Conservation (phyloP, 495 filamentous ascomycete genomes). For the Aspergillus panamensis region DNA sequence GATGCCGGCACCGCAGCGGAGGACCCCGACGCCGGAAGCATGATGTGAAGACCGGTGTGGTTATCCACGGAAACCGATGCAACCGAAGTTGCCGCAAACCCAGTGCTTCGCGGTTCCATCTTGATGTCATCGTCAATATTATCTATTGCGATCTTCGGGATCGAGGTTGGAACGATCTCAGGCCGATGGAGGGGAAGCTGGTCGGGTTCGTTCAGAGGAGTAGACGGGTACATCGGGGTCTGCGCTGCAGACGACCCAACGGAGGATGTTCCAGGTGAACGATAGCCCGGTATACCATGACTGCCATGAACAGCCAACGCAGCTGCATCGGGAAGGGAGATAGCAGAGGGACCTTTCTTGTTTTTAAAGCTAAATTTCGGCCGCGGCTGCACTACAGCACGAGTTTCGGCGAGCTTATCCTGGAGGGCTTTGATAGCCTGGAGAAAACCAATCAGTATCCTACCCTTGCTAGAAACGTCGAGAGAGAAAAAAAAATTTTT, state of each 20-base stretch:
- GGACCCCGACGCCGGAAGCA: constrained; percentile 65
- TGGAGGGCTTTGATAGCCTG: constrained; percentile 67
- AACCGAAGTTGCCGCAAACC: constrained; percentile 32
- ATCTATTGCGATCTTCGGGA: constrained; percentile 23
- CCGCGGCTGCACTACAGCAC: constrained; percentile 57
- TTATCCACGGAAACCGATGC: constrained; percentile 61
- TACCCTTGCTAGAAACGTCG: neutral
- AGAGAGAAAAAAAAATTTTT: too few species aligned
- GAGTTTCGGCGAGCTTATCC: constrained; percentile 58
- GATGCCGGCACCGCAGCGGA: constrained; percentile 66
- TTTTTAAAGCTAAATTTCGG: constrained; percentile 73
- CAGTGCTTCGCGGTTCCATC: constrained; percentile 20
- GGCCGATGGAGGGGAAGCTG: constrained; percentile 33
- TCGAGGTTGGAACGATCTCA: constrained; percentile 39
- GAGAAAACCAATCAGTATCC: neutral
- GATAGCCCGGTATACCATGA: constrained; percentile 42
- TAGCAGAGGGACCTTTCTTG: constrained; percentile 53
- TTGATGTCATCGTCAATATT: constrained; percentile 18
- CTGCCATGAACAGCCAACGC: constrained; percentile 48
- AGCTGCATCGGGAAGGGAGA: constrained; percentile 55
- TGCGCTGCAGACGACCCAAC: constrained; percentile 47
- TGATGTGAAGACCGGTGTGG: constrained; percentile 59
- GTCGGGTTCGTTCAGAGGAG: constrained; percentile 48
- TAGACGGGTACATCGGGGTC: constrained; percentile 51
- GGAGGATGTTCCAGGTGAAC: constrained; percentile 43